Evolutionary conservation across 2,329 filamentous ascomycete species (phyloP).

Genomic region (Penicillium sp.): DNA sequence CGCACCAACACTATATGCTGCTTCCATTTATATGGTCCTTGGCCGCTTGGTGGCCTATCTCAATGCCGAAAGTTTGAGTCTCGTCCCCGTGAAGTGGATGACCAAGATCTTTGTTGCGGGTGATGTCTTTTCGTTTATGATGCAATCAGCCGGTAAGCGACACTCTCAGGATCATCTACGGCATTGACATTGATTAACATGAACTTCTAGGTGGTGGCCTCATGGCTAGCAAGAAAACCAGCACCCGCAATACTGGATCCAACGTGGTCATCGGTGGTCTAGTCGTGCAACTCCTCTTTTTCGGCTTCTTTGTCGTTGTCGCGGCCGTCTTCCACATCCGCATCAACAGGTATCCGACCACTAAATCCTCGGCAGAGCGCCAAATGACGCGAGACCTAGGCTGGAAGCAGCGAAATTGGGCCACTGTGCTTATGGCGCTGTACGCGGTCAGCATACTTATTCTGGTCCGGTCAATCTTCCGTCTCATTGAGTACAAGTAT

Average conservation of each 20-base stretch:
- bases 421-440: slow-evolving; percentile 17
- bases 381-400: slow-evolving; percentile 5
- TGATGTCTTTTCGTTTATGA: slow-evolving; percentile 35
- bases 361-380: slow-evolving; percentile 12
- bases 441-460: slow-evolving; percentile 25
- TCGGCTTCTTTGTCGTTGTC: slow-evolving; percentile 57
- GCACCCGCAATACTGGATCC: slow-evolving; percentile 19
- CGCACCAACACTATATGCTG: slow-evolving; percentile 43
- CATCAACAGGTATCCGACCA: slow-evolving; percentile 26
- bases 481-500: slow-evolving; percentile 30
- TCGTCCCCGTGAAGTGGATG: slow-evolving; percentile 36
- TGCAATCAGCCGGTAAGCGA: slow-evolving; percentile 28
- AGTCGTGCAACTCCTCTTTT: slow-evolving; percentile 59
- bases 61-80: slow-evolving; percentile 31
- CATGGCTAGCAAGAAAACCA: slow-evolving; percentile 23
- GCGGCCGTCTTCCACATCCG: slow-evolving; percentile 53
- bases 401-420: slow-evolving; percentile 21
- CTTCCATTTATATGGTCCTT: slow-evolving; percentile 41
- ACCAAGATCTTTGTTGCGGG: slow-evolving; percentile 40
- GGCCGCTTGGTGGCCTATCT: slow-evolving; percentile 38
- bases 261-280: slow-evolving; percentile 58
- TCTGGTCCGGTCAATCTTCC: slow-evolving; percentile 28
- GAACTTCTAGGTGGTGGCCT: slow-evolving; percentile 27
- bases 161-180: background rate
- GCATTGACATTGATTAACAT: background rate